Evolutionary conservation across 345 rosid species (phyloP).

Genomic region (Aquilaria sinensis): DNA sequence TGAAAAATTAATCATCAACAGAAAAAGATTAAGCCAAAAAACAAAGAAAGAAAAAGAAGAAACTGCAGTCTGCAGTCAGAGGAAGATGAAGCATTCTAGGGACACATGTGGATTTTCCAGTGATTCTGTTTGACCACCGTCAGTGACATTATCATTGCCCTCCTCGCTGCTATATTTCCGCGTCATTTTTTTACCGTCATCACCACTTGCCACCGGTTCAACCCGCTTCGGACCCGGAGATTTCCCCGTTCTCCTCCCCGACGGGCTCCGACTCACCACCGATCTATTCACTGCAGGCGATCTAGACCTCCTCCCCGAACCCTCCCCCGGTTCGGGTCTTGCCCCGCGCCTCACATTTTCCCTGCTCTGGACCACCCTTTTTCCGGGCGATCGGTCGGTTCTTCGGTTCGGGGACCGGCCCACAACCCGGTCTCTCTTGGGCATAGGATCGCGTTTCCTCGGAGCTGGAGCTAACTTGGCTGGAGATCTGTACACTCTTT

Average conservation of each 20-base stretch:
- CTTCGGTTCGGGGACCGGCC: conserved; percentile 43
- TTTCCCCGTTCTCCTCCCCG: conserved; percentile 33
- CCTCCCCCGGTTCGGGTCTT: conserved; percentile 50
- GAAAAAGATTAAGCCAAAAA: not conserved
- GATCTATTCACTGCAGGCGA: conserved; percentile 68
- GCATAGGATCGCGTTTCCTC: conserved; percentile 17
- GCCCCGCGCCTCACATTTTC: conserved; percentile 25
- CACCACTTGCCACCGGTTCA: conserved; percentile 23
- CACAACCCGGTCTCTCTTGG: conserved; percentile 23
- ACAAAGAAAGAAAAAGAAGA: not conserved
- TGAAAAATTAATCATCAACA: too few species aligned
- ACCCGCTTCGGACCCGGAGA: conserved; percentile 58
- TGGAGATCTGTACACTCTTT: conserved; percentile 41
- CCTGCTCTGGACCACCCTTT: conserved; percentile 29
- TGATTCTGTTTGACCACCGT: conserved; percentile 35
- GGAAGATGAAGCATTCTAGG: conserved; percentile 86
- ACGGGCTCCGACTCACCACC: conserved; percentile 44
- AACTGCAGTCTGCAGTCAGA: conserved; percentile 15
- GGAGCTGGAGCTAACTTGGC: conserved; percentile 27
- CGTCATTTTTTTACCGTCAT: conserved; percentile 5
- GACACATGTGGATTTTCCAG: conserved; percentile 83
- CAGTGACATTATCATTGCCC: conserved; percentile 2
- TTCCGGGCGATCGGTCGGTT: conserved; percentile 48
- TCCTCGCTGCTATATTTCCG: conserved; percentile 12
- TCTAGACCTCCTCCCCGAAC: conserved; percentile 59